phyloP scores from a whole-genome alignment of 148 eudicot genomes.

The Pouteria glomerata region DNA sequence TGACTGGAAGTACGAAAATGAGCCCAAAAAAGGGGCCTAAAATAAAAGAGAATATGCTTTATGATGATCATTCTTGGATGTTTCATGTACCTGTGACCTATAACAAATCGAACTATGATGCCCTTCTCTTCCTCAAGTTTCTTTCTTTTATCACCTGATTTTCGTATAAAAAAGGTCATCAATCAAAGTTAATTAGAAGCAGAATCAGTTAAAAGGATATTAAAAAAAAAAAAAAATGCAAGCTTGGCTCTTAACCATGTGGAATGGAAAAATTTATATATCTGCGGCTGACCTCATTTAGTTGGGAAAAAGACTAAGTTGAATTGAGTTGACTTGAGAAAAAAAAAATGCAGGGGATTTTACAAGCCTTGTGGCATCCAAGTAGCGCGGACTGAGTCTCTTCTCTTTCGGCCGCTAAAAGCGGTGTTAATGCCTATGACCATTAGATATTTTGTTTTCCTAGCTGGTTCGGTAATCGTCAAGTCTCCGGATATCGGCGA shows the following conservation, averaged over 20 bases:
- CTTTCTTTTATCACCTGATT: conserved; percentile 65
- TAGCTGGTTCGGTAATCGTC: conserved; percentile 28
- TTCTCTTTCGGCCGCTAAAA: conserved; percentile 84
- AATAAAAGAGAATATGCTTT: conserved; percentile 4
- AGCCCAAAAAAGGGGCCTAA: no score
- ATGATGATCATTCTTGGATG: neutral
- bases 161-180: neutral
- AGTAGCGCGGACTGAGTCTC: conserved; percentile 93
- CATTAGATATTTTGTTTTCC: conserved; percentile 76
- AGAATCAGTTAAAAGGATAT: neutral
- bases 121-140: conserved; percentile 92
- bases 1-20: no score
- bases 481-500: conserved; percentile 50
- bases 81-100: conserved; percentile 74
- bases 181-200: neutral
- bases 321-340: no score
- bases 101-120: conserved; percentile 76
- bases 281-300: no score
- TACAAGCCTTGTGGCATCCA: conserved; percentile 92
- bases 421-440: conserved; percentile 88
- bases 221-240: no score
- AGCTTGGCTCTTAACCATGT: no score
- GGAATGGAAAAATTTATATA: no score
- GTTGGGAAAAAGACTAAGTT: no score
- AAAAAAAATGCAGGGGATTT: neutral